These are phyloP conservation scores for Zoysia pacifica DNA, from an alignment of 176 grass and related monocot species.

Conservation along the genomic window DNA sequence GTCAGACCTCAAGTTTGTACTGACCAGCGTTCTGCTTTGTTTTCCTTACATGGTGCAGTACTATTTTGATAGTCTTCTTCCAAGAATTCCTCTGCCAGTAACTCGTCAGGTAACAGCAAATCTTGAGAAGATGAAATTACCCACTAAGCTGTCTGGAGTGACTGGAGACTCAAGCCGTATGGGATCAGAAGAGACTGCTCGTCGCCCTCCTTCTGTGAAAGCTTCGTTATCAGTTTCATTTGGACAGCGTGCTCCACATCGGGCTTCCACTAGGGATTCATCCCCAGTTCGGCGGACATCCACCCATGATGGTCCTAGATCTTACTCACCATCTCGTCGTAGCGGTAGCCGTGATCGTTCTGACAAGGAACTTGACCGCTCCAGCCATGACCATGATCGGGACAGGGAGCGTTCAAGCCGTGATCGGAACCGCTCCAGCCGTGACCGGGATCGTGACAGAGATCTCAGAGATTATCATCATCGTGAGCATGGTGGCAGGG, in stretches of 20 bases:
- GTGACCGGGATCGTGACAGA: constrained; percentile 19
- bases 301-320: constrained; percentile 36
- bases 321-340: constrained; percentile 36
- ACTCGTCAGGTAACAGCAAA: constrained; percentile 70
- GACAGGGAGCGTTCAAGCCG: neutral
- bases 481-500: constrained; percentile 44
- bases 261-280: constrained; percentile 81
- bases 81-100: constrained; percentile 78
- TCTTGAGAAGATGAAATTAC: constrained; percentile 87
- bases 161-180: constrained; percentile 82
- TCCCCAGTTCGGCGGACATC: constrained; percentile 69
- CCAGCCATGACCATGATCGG: neutral
- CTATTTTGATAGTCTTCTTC: constrained; percentile 91
- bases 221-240: constrained; percentile 92
- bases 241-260: constrained; percentile 89
- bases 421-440: constrained; percentile 13
- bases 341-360: constrained; percentile 29
- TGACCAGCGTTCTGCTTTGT: constrained; percentile 4
- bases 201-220: constrained; percentile 89
- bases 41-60: constrained; percentile 62
- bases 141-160: constrained; percentile 73
- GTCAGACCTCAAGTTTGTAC: neutral
- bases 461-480: constrained; percentile 37
- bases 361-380: constrained; percentile 26
- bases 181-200: constrained; percentile 82